These are phyloP conservation scores for Alternaria alternata DNA, from an alignment of 2,329 filamentous ascomycete genomes.

Conservation along the genomic window DNA sequence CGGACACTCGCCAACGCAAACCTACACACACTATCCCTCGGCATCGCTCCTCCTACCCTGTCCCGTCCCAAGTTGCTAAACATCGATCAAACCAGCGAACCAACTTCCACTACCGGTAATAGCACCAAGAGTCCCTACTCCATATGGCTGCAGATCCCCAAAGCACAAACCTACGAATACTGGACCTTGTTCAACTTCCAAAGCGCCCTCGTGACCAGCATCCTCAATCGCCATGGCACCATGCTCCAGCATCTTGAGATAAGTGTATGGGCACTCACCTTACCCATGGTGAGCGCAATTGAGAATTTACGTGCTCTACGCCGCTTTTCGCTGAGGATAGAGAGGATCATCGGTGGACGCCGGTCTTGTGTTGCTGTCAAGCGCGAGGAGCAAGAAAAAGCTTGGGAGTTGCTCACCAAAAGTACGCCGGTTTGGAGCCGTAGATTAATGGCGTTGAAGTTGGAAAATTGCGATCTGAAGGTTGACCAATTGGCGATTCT, in stretches of 20 bases:
- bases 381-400: conserved; percentile 19
- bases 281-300: conserved; percentile 35
- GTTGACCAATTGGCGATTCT: conserved; percentile 27
- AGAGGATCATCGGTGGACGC: conserved; percentile 25
- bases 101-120: conserved; percentile 55
- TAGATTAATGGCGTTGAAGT: conserved; percentile 26
- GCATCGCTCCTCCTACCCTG: conserved; percentile 62
- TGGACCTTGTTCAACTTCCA: conserved; percentile 40
- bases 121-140: not conserved
- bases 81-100: not conserved
- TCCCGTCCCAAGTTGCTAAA: not conserved
- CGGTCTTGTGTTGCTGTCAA: conserved; percentile 17
- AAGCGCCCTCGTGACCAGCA: conserved; percentile 32
- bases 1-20: conserved; percentile 41
- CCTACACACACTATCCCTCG: conserved; percentile 75
- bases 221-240: conserved; percentile 36
- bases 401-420: conserved; percentile 28
- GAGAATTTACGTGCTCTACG: conserved; percentile 29
- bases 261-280: conserved; percentile 38
- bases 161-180: conserved; percentile 29
- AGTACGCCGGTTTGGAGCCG: conserved; percentile 20
- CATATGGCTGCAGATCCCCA: conserved; percentile 6
- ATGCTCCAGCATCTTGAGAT: conserved; percentile 40
- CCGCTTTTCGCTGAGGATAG: conserved; percentile 35
- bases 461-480: conserved; percentile 35